Percentiles rank a stretch among this genome's conserved stretches.
These are phyloP conservation scores for Heliosperma pusillum DNA, from an alignment of 148 eudicot genomes.

Conservation along the genomic window DNA sequence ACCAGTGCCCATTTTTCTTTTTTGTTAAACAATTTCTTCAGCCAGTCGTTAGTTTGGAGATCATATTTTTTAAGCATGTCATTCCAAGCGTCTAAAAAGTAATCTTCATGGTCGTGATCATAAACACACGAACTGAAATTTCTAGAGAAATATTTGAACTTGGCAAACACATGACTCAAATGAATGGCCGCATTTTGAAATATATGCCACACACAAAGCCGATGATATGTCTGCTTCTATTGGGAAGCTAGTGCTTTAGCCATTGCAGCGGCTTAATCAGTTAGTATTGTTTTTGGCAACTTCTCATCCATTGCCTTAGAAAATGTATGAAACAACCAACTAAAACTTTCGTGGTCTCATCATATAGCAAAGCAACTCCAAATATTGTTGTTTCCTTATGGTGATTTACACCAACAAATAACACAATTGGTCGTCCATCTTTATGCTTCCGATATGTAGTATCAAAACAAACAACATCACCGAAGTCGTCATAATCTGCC, in stretches of 20 bases:
- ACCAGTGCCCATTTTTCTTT: slow-evolving; percentile 29
- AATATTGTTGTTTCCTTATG: slow-evolving; percentile 28
- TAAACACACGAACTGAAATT: slow-evolving; percentile 8
- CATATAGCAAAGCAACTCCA: slow-evolving; percentile 35
- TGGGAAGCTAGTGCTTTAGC: slow-evolving; percentile 20
- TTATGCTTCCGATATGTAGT: slow-evolving; percentile 22
- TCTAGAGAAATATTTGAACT: background rate
- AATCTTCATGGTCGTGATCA: background rate
- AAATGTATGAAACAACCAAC: slow-evolving; percentile 40
- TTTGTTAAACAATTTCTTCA: slow-evolving; percentile 13
- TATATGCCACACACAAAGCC: slow-evolving; percentile 15
- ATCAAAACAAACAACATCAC: slow-evolving; percentile 19
- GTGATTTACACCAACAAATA: slow-evolving; percentile 34
- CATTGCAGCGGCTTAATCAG: slow-evolving; percentile 23
- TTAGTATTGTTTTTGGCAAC: slow-evolving; percentile 37
- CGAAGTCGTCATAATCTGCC: slow-evolving; percentile 23
- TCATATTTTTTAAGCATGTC: slow-evolving; percentile 2
- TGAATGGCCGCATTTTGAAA: too few species aligned
- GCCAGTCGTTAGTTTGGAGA: background rate
- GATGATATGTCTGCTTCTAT: slow-evolving; percentile 31
- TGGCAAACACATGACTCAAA: background rate
- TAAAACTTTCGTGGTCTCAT: slow-evolving; percentile 29
- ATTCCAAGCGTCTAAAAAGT: slow-evolving; percentile 22
- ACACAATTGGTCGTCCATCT: slow-evolving; percentile 25
- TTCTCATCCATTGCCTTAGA: slow-evolving; percentile 25